Percentiles rank a stretch among this genome's conserved stretches.
These are phyloP conservation scores for Barbatosphaeria neglecta DNA, from an alignment of 495 filamentous ascomycete species.

Conservation along the genomic window DNA sequence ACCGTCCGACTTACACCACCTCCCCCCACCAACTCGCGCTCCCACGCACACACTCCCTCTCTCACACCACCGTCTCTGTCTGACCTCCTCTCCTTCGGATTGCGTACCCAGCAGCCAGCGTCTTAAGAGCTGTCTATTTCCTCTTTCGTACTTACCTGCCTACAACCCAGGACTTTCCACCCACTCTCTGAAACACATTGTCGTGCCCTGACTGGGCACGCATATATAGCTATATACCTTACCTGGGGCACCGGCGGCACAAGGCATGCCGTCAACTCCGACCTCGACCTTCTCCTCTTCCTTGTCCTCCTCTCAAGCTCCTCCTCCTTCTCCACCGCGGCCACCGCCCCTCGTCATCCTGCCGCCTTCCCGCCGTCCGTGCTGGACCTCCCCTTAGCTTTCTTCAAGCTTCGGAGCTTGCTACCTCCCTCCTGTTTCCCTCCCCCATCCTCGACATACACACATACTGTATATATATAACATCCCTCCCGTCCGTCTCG, in stretches of 20 bases:
- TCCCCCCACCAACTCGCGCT: not conserved
- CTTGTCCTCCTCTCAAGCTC: not conserved
- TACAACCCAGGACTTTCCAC: not conserved
- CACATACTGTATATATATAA: too few relatives aligned
- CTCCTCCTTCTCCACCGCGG: not conserved
- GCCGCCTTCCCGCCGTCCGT: not conserved
- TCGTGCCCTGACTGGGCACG: not conserved
- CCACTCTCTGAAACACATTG: not conserved
- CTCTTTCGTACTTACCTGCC: not conserved
- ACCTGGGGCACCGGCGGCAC: not conserved
- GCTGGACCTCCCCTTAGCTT: not conserved
- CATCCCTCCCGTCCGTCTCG: too few relatives aligned
- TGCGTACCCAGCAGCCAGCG: not conserved
- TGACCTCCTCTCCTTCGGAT: not conserved
- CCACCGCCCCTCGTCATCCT: not conserved
- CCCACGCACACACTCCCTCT: not conserved
- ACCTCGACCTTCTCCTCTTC: not conserved
- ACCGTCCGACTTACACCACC: conserved; percentile 1
- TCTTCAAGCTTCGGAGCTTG: not conserved
- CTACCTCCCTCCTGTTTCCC: not conserved
- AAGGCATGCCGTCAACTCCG: not conserved
- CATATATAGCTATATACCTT: not conserved
- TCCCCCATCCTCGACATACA: too few relatives aligned
- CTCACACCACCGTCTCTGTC: not conserved
- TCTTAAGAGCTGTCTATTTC: not conserved